These are phyloP conservation scores for Taiozyma sp. DNA, from an alignment of 1,139 yeast genomes.

Conservation along the genomic window DNA sequence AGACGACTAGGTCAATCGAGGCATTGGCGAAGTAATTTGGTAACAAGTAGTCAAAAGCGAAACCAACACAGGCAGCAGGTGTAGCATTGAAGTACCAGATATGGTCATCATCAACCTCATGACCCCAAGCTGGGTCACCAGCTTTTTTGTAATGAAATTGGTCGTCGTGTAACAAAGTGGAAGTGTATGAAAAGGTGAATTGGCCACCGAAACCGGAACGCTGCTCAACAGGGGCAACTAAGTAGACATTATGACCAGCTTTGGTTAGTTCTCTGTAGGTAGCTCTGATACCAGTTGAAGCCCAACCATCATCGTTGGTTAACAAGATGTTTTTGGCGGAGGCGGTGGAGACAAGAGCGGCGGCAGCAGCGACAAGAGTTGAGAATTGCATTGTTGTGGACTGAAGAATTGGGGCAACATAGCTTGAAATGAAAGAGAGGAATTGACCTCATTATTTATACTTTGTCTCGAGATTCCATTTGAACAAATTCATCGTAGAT, in stretches of 20 bases:
- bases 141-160: conserved; percentile 35
- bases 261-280: conserved; percentile 47
- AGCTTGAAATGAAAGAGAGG: neutral
- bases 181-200: conserved; percentile 41
- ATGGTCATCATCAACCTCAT: conserved; percentile 33
- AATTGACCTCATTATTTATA: neutral
- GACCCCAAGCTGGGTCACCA: conserved; percentile 44
- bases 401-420: neutral
- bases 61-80: conserved; percentile 39
- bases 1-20: conserved; percentile 37
- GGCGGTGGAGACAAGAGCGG: conserved; percentile 10
- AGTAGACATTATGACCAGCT: conserved; percentile 51
- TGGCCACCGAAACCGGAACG: conserved; percentile 59
- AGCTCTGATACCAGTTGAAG: conserved; percentile 56
- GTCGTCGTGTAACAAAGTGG: conserved; percentile 30
- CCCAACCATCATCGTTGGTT: conserved; percentile 60
- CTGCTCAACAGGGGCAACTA: conserved; percentile 56
- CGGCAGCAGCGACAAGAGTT: conserved; percentile 4
- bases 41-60: conserved; percentile 37
- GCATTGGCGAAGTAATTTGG: conserved; percentile 32
- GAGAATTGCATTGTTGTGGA: conserved; percentile 8
- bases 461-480: neutral
- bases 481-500: neutral
- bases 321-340: conserved; percentile 42
- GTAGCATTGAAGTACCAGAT: conserved; percentile 46